Evolutionary conservation across 257 asterid species (phyloP).

Genomic region (Solanum arcanum): DNA sequence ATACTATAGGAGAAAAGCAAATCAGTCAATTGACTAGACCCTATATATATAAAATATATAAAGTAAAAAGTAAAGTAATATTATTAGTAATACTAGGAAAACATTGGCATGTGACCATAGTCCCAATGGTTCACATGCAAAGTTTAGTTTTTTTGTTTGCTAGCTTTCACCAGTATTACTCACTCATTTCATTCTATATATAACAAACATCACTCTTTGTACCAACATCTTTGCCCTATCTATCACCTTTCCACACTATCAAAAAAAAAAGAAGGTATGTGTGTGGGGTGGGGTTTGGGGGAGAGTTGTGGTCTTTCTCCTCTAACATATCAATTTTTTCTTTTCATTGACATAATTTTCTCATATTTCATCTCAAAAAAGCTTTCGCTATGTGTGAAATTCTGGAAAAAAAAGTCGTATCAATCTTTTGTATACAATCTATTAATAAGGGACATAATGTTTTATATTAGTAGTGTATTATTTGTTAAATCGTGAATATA

Average conservation of each 20-base stretch:
- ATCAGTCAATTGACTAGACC: too few species aligned
- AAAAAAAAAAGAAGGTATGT: neutral
- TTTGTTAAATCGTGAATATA: neutral
- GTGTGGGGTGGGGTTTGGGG: neutral
- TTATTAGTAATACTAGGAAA: neutral
- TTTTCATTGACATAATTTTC: neutral
- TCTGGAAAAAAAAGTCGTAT: too few species aligned
- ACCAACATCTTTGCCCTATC: neutral
- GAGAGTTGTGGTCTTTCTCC: neutral
- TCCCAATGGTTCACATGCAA: constrained; percentile 46
- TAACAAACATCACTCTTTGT: neutral
- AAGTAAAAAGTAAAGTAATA: too few species aligned
- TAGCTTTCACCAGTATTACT: neutral
- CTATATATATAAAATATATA: too few species aligned
- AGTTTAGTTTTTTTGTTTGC: constrained; percentile 18
- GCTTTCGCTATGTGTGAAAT: neutral
- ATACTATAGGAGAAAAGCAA: too few species aligned
- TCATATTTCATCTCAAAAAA: neutral
- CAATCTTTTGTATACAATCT: neutral
- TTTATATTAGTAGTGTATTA: neutral
- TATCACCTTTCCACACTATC: neutral
- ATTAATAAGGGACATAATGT: neutral
- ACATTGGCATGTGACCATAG: neutral
- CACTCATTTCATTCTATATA: neutral
- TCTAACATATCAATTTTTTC: neutral